Base-by-base conservation (phyloP, 306 rosid genomes). In the Luffa acutangula region DNA sequence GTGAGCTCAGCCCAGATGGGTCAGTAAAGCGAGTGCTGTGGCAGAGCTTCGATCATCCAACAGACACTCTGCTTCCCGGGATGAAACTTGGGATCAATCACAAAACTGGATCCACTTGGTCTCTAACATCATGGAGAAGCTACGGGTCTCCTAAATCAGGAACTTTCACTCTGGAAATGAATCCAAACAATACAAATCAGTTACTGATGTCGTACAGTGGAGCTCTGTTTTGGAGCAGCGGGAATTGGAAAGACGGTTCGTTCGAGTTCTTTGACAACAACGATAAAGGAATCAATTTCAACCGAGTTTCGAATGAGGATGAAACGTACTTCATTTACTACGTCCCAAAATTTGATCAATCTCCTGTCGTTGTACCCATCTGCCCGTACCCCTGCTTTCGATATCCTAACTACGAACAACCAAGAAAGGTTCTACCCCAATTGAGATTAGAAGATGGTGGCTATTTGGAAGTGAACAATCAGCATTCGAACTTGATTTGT, bases 41-140 rank as follows among this genome's bases (percentile, higher is more conserved):
- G 87, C 77, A 84, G 25, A 80, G 84, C 75, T 77, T 80, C 60
- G 84, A 84, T 80, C 43, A 77, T 72, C 82, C 84, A 6, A 80
- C 82, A 2, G 81, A 80, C 36, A 84, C 69, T n/a, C 80, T 84
- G 63, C 39, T 80, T 9, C 82, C 80, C 12, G 67, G 51, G 31
- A 84, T 80, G 87, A 84, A 84, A 21, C 31, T 81, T 31, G 82
- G 87, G 4, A 20, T 77, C 4, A 73, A 80, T 74, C 56, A 39
- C 42, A 59, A 52, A 62, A 76, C 81, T n/a, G 81, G 79, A 6
- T 78, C 41, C 9, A 59, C 25, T 48, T 70, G 80, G 86, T n/a
- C 79, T 58, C 25, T 83, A 18, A 79, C 71, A 73, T 83, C 83
- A 83, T 64, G 86, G 83, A 65, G 83, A 79, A 3, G 84, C 85